Evolutionary conservation across 192 early-diverging fungal genomes (phyloP).

Genomic region (Chytriomyces confervae): DNA sequence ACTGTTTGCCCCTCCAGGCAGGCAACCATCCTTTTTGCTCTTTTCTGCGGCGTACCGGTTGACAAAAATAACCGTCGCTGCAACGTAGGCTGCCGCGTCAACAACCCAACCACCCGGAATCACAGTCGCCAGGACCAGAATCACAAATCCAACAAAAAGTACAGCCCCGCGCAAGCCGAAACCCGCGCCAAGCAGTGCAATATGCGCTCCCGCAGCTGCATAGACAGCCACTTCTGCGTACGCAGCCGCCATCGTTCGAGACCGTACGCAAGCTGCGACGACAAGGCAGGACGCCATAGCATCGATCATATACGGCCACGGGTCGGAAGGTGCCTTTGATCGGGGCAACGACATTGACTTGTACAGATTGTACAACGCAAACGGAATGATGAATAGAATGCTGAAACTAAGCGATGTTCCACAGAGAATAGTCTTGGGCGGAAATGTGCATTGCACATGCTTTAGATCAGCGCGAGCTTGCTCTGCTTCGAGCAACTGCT

Average conservation of each 20-base stretch:
- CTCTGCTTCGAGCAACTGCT: no score
- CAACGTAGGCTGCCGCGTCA: slow-evolving; percentile 2
- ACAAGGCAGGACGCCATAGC: slow-evolving; percentile 22
- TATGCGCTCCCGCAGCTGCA: neutral
- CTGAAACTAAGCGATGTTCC: neutral
- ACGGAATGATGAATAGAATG: slow-evolving; percentile 3
- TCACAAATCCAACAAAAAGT: slow-evolving; percentile 1
- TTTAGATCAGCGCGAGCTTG: no score
- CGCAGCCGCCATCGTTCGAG: neutral
- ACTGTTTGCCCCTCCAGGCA: neutral
- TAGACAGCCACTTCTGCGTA: slow-evolving; percentile 18
- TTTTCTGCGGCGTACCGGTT: slow-evolving; percentile 7
- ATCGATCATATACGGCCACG: slow-evolving; percentile 12
- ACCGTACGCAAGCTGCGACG: slow-evolving; percentile 1
- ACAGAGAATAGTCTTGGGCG: neutral
- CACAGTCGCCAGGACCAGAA: neutral
- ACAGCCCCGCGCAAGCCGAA: neutral
- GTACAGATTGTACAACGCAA: slow-evolving; percentile 20
- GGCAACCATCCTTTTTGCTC: neutral
- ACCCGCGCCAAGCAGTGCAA: neutral
- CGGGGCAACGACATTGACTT: neutral
- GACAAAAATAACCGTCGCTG: slow-evolving; percentile 13
- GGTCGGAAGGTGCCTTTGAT: neutral
- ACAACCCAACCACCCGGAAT: neutral
- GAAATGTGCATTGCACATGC: neutral